These are phyloP conservation scores for Starmerella stigmatis DNA, from an alignment of 805 yeast species.

Conservation along the genomic window DNA sequence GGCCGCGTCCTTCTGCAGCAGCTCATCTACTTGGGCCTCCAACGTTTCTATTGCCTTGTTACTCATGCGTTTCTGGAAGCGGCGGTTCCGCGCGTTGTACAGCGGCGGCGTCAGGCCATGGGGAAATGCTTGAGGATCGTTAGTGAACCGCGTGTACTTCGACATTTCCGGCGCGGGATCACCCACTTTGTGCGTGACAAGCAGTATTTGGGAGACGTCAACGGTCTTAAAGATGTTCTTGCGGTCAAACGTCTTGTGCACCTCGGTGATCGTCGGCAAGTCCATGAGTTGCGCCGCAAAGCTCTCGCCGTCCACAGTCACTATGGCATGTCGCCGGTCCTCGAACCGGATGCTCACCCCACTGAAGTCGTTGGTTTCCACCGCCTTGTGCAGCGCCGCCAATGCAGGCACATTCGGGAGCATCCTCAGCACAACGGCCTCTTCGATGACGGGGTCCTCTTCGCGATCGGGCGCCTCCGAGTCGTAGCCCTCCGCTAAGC, in stretches of 20 bases:
- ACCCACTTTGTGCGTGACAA: slow-evolving; percentile 52
- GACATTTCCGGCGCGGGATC: slow-evolving; percentile 32
- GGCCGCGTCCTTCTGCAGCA: slow-evolving; percentile 64
- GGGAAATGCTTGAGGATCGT: slow-evolving; percentile 33
- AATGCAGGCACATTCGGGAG: slow-evolving; percentile 47
- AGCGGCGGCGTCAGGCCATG: slow-evolving; percentile 81
- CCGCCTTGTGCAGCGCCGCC: slow-evolving; percentile 64
- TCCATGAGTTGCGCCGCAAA: slow-evolving; percentile 83
- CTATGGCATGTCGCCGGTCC: slow-evolving; percentile 67
- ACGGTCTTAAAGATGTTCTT: slow-evolving; percentile 80
- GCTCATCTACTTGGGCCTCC: slow-evolving; percentile 67
- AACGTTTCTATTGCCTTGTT: slow-evolving; percentile 64
- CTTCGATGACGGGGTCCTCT: slow-evolving; percentile 87
- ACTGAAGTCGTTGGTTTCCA: slow-evolving; percentile 54
- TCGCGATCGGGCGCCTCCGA: slow-evolving; percentile 94
- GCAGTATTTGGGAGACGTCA: slow-evolving; percentile 74
- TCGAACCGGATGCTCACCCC: slow-evolving; percentile 72
- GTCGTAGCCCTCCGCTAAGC: slow-evolving; percentile 93
- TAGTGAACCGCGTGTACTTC: slow-evolving; percentile 31
- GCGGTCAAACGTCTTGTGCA: slow-evolving; percentile 77
- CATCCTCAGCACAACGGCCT: slow-evolving; percentile 70
- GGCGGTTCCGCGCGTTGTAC: slow-evolving; percentile 54
- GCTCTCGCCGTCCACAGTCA: slow-evolving; percentile 54
- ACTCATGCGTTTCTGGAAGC: slow-evolving; percentile 62
- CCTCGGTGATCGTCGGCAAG: slow-evolving; percentile 77